Base-by-base conservation (phyloP, 2,329 filamentous ascomycete species). In the Cryphonectria japonica region DNA sequence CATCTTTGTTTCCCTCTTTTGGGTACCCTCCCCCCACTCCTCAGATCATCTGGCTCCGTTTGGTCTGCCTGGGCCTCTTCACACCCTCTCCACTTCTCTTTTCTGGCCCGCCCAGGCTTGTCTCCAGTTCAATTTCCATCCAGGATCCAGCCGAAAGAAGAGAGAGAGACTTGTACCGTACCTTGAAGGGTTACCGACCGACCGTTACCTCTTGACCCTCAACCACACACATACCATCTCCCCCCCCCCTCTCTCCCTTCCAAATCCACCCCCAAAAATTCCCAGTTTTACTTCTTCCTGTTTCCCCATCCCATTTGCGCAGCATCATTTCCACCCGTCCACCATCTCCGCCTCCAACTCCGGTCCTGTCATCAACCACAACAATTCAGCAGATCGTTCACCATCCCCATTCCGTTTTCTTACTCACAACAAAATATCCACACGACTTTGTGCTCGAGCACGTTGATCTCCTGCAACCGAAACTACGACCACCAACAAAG, bases 71-170 rank as follows among this genome's bases (percentile, higher is more conserved):
- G 52, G 22, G 19, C 46, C 11, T 8, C 34, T 6, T 16, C 5
- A 5, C 32, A n/a, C 29, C 52, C 29, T 39, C 37, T 61, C 32
- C 65, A 67, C 34, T 46, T 39, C 57, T 68, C 57, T 68, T 6
- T 37, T 29, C 22, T 34, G 32, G 39, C 29, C 66, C 22, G 39
- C 19, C 41, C 46, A 22, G 22, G n/a, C 37, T 50, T 14, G 26
- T 68, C 52, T 59, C 65, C 65, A 67, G 46, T 52, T 66, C 63
- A 66, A 67, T 67, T 67, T 67, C 65, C 65, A 67, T 59, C 37
- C 65, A 66, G 29, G 14, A 32, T 34, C 54, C 54, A 32, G 54
- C 54, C 54, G 4, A 16, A 26, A n/a, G 11, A 54, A 54, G 13
- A 57, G n/a, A 32, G 5, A 57, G 14, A 59, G 14, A 32, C 11